Evolutionary conservation across 257 asterid species (phyloP), one percentile per base, ranked within the genome.

Genomic region (Solanum bulbocastanum): DNA sequence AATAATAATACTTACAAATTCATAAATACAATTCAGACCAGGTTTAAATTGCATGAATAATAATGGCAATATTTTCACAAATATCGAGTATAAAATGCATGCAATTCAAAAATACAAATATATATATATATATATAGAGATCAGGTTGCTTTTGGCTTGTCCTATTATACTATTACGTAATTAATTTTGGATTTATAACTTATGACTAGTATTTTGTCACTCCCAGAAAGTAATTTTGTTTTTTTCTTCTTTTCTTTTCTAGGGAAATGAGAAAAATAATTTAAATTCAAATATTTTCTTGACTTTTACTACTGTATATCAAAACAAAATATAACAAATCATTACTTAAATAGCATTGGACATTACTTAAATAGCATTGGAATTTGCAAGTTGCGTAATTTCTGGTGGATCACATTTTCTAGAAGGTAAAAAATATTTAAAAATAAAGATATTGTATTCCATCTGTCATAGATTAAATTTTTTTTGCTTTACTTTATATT

Each of bases 181-280:
- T 27, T 81, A 30, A 27, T 46, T 81, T 81, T 81, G 68, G 68
- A 27, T 81, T 81, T 73, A 81, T 7, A 44, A 18, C 16, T 42
- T 73, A 79, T 79, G 66, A 8, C 66, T 78, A n/a, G 84, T 78
- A n/a, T 25, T 78, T 78, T 78, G 62, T 78, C 84, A 40, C 84
- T 78, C 62, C 84, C 78, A 72, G 84, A 90, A 84, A 72, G 90
- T 66, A 56, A 72, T 6, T 85, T 86, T 81, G 87, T 84, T 87
- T 78, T 87, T 37, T 75, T 30, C 42, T 9, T 32, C 30, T 44
- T 4, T 13, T 74, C 3, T 79, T n/a, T 79, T 18, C 4, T 18
- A 0, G 85, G 85, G 30, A 30, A 82, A 49, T 8, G 85, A 46
- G 20, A 82, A 81, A 46, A 81, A 49, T 46, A 46, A 81, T 49